Conservation (phyloP, 345 rosid genomes). For the Pugionium cornutum region DNA sequence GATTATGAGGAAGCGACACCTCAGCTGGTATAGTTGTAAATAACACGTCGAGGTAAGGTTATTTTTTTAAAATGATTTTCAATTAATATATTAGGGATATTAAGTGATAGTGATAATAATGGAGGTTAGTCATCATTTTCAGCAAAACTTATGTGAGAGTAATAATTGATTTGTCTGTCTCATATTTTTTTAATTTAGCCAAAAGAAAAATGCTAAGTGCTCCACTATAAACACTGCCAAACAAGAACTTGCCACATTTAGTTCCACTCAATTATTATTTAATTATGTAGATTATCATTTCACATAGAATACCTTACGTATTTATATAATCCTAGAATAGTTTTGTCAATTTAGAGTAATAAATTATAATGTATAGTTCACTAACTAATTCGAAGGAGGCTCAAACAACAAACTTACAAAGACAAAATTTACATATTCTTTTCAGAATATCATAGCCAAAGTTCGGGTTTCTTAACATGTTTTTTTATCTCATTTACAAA, state of each 20-base stretch:
- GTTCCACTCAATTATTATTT: conserved; percentile 28
- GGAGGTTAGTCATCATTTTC: conserved; percentile 17
- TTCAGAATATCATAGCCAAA: neutral
- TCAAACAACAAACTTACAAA: neutral
- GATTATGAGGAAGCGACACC: too few relatives aligned
- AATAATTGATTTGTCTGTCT: conserved; percentile 22
- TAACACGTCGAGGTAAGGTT: too few relatives aligned
- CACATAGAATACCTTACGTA: conserved; percentile 4
- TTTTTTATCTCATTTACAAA: neutral
- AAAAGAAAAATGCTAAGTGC: conserved; percentile 35
- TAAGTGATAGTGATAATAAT: conserved; percentile 15
- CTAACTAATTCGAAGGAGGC: neutral
- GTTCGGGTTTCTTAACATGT: neutral
- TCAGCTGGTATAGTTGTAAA: too few relatives aligned
- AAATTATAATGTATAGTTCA: neutral
- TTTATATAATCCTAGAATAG: neutral
- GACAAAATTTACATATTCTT: neutral
- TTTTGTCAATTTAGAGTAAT: neutral
- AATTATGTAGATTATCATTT: conserved; percentile 13
- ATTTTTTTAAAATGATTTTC: neutral
- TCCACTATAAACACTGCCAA: conserved; percentile 40
- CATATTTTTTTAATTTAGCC: conserved; percentile 15
- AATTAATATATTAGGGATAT: too few relatives aligned
- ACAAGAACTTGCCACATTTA: conserved; percentile 37
- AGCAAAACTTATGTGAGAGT: conserved; percentile 16